Conservation (phyloP, 495 filamentous ascomycete genomes). For the Aspergillus saccharolyticus region DNA sequence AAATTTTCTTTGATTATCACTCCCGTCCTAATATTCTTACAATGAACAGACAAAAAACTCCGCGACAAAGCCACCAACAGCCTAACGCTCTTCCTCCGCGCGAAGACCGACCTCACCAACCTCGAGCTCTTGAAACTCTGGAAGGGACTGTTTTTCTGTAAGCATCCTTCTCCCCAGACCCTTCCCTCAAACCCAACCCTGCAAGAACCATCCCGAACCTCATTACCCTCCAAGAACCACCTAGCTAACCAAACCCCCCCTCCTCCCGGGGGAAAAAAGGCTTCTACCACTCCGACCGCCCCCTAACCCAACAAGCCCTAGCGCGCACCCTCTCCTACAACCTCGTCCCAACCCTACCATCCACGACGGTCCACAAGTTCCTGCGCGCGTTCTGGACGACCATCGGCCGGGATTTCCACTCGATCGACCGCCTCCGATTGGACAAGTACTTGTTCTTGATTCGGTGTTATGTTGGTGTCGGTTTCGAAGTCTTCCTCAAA, state of each 20-base stretch:
- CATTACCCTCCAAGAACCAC: too few relatives aligned
- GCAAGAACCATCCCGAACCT: too few relatives aligned
- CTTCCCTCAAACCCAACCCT: neutral
- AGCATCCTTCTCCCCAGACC: constrained; percentile 13
- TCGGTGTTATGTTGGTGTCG: constrained; percentile 65
- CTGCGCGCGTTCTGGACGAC: constrained; percentile 85
- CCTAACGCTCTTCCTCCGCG: constrained; percentile 71
- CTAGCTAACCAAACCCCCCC: too few relatives aligned
- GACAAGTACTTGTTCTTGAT: constrained; percentile 91
- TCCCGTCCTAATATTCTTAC: too few relatives aligned
- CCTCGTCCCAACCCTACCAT: constrained; percentile 61
- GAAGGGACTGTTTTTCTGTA: constrained; percentile 97
- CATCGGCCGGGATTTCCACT: constrained; percentile 73
- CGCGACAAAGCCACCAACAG: constrained; percentile 77
- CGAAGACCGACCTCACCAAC: constrained; percentile 58
- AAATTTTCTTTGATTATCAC: too few relatives aligned
- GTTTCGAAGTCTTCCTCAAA: constrained; percentile 50
- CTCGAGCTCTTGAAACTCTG: constrained; percentile 87
- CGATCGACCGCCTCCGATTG: constrained; percentile 80
- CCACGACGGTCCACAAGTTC: constrained; percentile 47
- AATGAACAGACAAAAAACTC: constrained; percentile 72
- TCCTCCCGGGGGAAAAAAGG: constrained; percentile 36
- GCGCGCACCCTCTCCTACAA: constrained; percentile 72
- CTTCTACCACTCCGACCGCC: constrained; percentile 91
- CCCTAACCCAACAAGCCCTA: constrained; percentile 79